Evolutionary conservation across 2,329 filamentous ascomycete species (phyloP).

Genomic region (Curvularia lunata): DNA sequence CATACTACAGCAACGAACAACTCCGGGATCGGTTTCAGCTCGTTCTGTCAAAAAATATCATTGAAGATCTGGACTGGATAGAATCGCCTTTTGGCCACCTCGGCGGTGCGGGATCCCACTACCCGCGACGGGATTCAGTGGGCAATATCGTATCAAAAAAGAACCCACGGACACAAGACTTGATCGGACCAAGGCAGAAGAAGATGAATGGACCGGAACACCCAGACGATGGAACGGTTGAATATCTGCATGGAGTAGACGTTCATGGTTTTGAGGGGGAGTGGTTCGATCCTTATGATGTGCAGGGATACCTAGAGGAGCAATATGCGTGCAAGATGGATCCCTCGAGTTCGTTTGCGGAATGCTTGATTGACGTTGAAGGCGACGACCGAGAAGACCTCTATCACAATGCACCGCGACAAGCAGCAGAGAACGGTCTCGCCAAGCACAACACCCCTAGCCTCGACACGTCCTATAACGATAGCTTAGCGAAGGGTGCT

Average conservation of each 20-base stretch:
- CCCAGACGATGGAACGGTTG: slow-evolving; percentile 26
- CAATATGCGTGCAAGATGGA: slow-evolving; percentile 69
- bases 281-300: slow-evolving; percentile 78
- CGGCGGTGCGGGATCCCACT: slow-evolving; percentile 73
- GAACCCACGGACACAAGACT: slow-evolving; percentile 42
- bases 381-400: slow-evolving; percentile 22
- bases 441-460: slow-evolving; percentile 26
- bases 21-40: slow-evolving; percentile 50
- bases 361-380: slow-evolving; percentile 49
- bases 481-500: slow-evolving; percentile 5
- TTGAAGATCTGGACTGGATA: slow-evolving; percentile 65
- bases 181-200: slow-evolving; percentile 44
- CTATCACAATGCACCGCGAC: slow-evolving; percentile 1
- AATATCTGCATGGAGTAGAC: slow-evolving; percentile 51
- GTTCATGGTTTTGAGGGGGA: slow-evolving; percentile 72
- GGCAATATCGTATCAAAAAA: slow-evolving; percentile 46
- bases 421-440: not conserved
- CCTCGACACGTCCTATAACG: slow-evolving; percentile 30
- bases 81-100: slow-evolving; percentile 68
- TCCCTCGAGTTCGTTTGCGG: slow-evolving; percentile 64
- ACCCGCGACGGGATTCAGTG: slow-evolving; percentile 50
- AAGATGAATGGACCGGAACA: slow-evolving; percentile 29
- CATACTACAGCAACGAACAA: slow-evolving; percentile 57
- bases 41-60: slow-evolving; percentile 48
- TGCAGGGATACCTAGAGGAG: slow-evolving; percentile 72